Base-by-base conservation (phyloP, 345 rosid species). In the Euphorbia lathyris region DNA sequence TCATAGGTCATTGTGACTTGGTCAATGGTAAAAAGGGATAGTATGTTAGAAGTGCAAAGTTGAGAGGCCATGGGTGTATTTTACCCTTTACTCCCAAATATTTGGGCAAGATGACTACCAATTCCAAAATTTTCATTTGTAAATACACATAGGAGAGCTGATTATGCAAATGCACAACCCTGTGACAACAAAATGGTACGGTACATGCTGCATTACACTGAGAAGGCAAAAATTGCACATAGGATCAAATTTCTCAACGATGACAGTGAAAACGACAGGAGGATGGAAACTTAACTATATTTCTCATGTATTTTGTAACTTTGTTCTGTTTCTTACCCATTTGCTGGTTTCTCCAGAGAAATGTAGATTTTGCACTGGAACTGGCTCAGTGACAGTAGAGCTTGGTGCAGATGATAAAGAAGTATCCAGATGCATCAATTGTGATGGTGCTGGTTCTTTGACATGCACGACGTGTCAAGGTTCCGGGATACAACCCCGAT, bases 381-480 rank as follows among this genome's bases (percentile, higher is more conserved):
- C 83, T 5, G 97, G 99, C 19, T 78, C 67, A 0, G 82, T 95
- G 59, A 82, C 80, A 0, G 89, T 83, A 63, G 97, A 88, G 72
- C 90, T 90, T 20, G 96, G 97, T 11, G 96, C 88, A 20, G 88
- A 73, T 43, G 91, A 88, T 73, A 91, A 85, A 69, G 97, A 92
- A 80, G 87, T 85, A 38, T 95, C 97, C 0, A 63, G 22, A 64
- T 95, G 97, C 69, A 87, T 95, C 48, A 92, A 95, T 63, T 90
- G 99, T 32, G 91, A 90, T 0, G 93, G 96, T 38, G 83, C 58
- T 64, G 99, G 97, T 76, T 88, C 96, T 30, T n/a, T n/a, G n/a
- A 90, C 97, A 2, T 95, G 99, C 75, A 95, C 97, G 40, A 95
- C 97, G 74, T 95, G 99, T 78, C 97, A 90, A 82, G 97, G 99